Base-by-base conservation (phyloP, 805 yeast genomes). In the Candida chauliodis region DNA sequence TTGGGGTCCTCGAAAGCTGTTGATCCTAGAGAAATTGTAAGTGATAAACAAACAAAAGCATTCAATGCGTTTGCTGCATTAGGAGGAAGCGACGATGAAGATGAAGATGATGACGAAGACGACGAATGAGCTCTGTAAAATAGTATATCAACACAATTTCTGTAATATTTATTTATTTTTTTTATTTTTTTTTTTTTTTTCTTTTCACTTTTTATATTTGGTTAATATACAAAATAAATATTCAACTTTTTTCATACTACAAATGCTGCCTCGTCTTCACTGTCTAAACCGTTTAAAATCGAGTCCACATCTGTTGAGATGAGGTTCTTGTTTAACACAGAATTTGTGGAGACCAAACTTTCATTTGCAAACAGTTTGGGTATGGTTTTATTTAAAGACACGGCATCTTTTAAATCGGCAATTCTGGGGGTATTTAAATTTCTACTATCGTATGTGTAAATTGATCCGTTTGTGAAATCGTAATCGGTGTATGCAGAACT, bases 61-160 rank as follows among this genome's bases (percentile, higher is more conserved):
- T 85, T 84, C 72, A 85, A 85, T 60, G 91, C 93, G 4, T 85
- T 85, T 58, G 89, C 81, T 50, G 91, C 91, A 18, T 75, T 85
- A 54, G 83, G 76, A 20, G 81, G 69, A 32, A 81, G 73, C 19
- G 82, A 73, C 29, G 76, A 72, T 34, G 70, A 53, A 30, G 57
- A 50, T 5, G 40, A 38, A 4, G 45, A 39, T 8, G 41, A 39
- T 24, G 46, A 43, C 11, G n/a, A n/a, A n/a, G 43, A 31, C 10
- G 40, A 36, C 10, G 38, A 27, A 27, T 27, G 14, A 27, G 7
- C 7, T 27, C 16, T 27, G 18, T 27, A 15, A 14, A 25, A 25
- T 11, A 11, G 17, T 27, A 14, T 13, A 10, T 27, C 8, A 27
- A 15, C 13, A 27, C 17, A 27, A n/a, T n/a, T 19, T 27, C 30